Evolutionary conservation across 805 yeast genomes (phyloP), one percentile per base, ranked within the genome.

Genomic region (Barnettozyma sp.): DNA sequence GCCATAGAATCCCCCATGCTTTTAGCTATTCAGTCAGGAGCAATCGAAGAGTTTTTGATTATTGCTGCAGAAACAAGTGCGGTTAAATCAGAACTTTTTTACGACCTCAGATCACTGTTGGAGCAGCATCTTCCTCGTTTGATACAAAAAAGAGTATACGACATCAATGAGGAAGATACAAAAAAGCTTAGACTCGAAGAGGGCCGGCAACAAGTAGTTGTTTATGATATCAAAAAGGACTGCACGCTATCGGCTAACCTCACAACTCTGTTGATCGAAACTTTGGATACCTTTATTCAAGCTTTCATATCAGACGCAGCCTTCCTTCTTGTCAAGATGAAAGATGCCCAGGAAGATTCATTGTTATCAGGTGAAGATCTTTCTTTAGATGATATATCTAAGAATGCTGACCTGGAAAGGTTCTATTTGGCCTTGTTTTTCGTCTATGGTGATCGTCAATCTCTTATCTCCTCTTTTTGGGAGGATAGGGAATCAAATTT

Each of bases 391-490:
- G 76, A 69, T 35, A 67, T 82, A 14, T 70, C 85, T 1, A 75
- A 80, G 18, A 76, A 79, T 47, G 84, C 90, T 1, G 97, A 92
- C 44, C 62, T 92, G 25, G 98, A 92, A 55, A 68, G 95, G 42
- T 84, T 90, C 50, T 88, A 85, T 51, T 53, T 88, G 44, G 70
- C 90, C 3, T 66, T 85, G 40, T 79, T 78, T 28, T 82, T 72
- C 53, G 66, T 85, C 7, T 87, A 81, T 54, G 63, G 71, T 19
- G 67, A 72, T 13, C 66, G 94, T 38, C 75, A 78, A 1, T 68
- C 70, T 1, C 59, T 78, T 7, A 71, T 82, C 11, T 50, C 66
- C 2, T 59, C 62, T 10, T 82, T 84, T 50, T 88, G 95, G 94
- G 55, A 58, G 10, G 84, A 81, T 43, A 63, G 71, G 14, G 76